Percentiles rank a stretch among this genome's conserved stretches.
Conservation (phyloP, 2,329 filamentous ascomycete genomes). For the Ambrosiella beaveri region DNA sequence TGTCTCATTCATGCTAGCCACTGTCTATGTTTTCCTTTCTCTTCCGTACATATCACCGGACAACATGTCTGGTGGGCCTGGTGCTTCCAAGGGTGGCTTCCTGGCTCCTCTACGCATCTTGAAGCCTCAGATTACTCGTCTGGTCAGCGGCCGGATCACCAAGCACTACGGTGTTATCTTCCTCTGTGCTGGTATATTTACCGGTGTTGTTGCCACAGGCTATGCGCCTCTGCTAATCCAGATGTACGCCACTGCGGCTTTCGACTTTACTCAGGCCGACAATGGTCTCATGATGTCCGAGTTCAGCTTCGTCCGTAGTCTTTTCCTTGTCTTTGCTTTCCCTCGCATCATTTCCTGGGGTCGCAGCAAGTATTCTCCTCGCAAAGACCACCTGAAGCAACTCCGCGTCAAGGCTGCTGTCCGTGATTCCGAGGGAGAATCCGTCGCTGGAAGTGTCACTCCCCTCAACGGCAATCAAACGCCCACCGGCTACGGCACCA, state of each 20-base stretch:
- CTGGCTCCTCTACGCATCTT: slow-evolving; percentile 48
- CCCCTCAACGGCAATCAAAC: slow-evolving; percentile 4
- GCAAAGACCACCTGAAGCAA: background rate
- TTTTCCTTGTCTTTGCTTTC: slow-evolving; percentile 38
- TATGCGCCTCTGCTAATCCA: slow-evolving; percentile 47
- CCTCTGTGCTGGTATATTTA: slow-evolving; percentile 47
- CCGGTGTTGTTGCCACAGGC: slow-evolving; percentile 49
- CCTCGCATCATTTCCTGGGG: slow-evolving; percentile 34
- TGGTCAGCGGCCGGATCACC: slow-evolving; percentile 30
- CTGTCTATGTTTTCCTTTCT: slow-evolving; percentile 24
- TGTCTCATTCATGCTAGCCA: slow-evolving; percentile 32
- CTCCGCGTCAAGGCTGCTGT: slow-evolving; percentile 12
- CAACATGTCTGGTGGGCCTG: slow-evolving; percentile 17
- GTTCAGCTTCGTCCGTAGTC: slow-evolving; percentile 34
- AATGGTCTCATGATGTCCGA: slow-evolving; percentile 41
- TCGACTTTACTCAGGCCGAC: slow-evolving; percentile 35
- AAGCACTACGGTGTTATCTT: slow-evolving; percentile 46
- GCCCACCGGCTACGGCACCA: slow-evolving; percentile 2
- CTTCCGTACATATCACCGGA: slow-evolving; percentile 35
- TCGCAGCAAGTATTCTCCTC: slow-evolving; percentile 13
- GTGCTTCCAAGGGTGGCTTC: slow-evolving; percentile 31
- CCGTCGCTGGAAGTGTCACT: background rate
- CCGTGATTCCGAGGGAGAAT: background rate
- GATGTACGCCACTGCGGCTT: slow-evolving; percentile 39
- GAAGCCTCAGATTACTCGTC: slow-evolving; percentile 35